Evolutionary conservation across 116 monocot genomes (phyloP).

Genomic region (Phalaenopsis hybrid): DNA sequence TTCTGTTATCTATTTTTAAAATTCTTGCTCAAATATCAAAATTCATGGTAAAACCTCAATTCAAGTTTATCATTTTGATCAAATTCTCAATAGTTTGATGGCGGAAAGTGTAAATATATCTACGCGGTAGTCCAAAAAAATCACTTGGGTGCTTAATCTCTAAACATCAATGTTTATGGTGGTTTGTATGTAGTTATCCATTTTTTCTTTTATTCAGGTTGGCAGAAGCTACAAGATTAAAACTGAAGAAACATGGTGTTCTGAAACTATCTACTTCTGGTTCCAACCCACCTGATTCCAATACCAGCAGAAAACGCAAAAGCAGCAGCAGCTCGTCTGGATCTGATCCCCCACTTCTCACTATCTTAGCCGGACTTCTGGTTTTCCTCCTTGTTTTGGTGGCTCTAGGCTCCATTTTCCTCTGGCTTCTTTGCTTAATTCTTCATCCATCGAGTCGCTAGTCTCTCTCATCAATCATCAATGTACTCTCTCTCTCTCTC

Average conservation of each 20-base stretch:
- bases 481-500: no score
- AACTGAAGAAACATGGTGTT: neutral
- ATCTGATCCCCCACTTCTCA: slow-evolving; percentile 38
- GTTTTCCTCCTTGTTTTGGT: slow-evolving; percentile 59
- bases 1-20: no score
- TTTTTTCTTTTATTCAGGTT: neutral
- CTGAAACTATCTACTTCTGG: slow-evolving; percentile 15
- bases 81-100: no score
- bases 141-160: no score
- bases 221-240: neutral
- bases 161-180: no score
- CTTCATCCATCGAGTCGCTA: slow-evolving; percentile 24
- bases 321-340: slow-evolving; percentile 5
- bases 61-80: no score
- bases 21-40: no score
- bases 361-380: slow-evolving; percentile 49
- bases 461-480: neutral
- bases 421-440: slow-evolving; percentile 55
- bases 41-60: no score
- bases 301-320: neutral
- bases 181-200: no score
- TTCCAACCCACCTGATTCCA: slow-evolving; percentile 9
- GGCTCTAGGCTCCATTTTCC: slow-evolving; percentile 31
- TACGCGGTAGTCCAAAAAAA: no score
- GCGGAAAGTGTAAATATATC: no score